These are phyloP conservation scores for Xylariaceae sp. DNA, from an alignment of 2,329 filamentous ascomycete species.

Conservation along the genomic window DNA sequence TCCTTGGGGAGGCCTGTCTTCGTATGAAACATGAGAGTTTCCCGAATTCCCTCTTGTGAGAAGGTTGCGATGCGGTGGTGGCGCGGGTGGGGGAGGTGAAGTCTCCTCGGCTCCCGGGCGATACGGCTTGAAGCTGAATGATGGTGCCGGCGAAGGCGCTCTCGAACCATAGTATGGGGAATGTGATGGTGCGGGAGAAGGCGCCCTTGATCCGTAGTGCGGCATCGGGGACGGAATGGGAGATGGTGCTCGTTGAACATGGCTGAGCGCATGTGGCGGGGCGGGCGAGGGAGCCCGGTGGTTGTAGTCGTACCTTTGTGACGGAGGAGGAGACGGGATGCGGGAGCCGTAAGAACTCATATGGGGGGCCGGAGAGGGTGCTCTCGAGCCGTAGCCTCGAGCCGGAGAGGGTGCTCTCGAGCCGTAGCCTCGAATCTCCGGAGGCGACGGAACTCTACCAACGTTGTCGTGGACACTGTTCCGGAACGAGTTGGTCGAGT, in stretches of 20 bases:
- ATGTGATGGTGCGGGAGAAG: constrained; percentile 31
- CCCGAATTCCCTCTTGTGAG: constrained; percentile 20
- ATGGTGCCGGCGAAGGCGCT: constrained; percentile 31
- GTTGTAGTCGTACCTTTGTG: constrained; percentile 24
- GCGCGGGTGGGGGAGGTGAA: constrained; percentile 71
- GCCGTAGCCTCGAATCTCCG: constrained; percentile 14
- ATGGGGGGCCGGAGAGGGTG: neutral
- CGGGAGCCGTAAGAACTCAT: constrained; percentile 11
- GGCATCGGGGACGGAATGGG: constrained; percentile 23
- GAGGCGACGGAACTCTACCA: constrained; percentile 13
- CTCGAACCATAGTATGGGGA: constrained; percentile 23
- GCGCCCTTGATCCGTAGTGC: constrained; percentile 21
- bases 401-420: constrained; percentile 6
- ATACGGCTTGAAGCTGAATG: constrained; percentile 29
- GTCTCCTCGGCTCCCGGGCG: constrained; percentile 29
- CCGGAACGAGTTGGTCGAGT: constrained; percentile 32
- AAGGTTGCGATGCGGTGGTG: constrained; percentile 70
- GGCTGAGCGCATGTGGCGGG: constrained; percentile 26
- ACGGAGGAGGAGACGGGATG: constrained; percentile 27
- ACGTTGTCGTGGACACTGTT: constrained; percentile 14
- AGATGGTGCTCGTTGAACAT: constrained; percentile 28
- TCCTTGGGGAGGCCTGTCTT: constrained; percentile 26
- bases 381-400: neutral
- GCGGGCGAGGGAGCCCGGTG: constrained; percentile 32
- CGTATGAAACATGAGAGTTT: constrained; percentile 28